Evolutionary conservation across 2,329 filamentous ascomycete species (phyloP).

Genomic region (Phyllosticta citriasiana): DNA sequence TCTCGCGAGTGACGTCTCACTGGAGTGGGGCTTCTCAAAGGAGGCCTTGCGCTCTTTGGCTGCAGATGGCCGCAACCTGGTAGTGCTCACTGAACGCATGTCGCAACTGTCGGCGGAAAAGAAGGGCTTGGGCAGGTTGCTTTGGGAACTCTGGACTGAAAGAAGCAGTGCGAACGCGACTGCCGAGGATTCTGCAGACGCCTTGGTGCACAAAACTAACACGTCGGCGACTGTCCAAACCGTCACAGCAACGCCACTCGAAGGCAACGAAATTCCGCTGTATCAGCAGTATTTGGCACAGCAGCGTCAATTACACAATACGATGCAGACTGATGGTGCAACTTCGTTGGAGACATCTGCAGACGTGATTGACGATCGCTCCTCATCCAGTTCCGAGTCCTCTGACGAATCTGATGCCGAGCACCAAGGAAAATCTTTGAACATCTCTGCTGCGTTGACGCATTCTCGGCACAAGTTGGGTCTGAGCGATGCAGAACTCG

Average conservation of each 20-base stretch:
- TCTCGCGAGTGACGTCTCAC: constrained; percentile 75
- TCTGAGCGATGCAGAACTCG: constrained; percentile 79
- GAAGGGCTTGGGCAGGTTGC: constrained; percentile 52
- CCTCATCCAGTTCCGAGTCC: constrained; percentile 73
- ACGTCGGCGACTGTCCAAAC: constrained; percentile 20
- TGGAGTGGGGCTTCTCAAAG: constrained; percentile 93
- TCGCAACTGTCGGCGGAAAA: constrained; percentile 28
- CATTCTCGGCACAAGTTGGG: constrained; percentile 81
- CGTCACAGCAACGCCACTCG: constrained; percentile 51
- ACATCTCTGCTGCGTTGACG: constrained; percentile 74
- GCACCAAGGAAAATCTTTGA: constrained; percentile 84
- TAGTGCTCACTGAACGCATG: constrained; percentile 75
- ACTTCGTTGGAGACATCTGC: constrained; percentile 58
- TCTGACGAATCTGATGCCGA: constrained; percentile 85
- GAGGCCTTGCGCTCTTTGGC: constrained; percentile 67
- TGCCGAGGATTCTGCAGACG: constrained; percentile 42
- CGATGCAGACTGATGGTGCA: constrained; percentile 59
- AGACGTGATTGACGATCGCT: constrained; percentile 72
- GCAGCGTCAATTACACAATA: constrained; percentile 76
- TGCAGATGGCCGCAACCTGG: constrained; percentile 66
- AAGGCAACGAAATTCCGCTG: constrained; percentile 63
- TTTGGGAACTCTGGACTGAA: constrained; percentile 53
- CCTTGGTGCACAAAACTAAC: constrained; percentile 56
- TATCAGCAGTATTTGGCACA: constrained; percentile 92
- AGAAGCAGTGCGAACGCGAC: constrained; percentile 18